Base-by-base conservation (phyloP, 371 early-diverging fungal genomes). In the Mortierella sp. region DNA sequence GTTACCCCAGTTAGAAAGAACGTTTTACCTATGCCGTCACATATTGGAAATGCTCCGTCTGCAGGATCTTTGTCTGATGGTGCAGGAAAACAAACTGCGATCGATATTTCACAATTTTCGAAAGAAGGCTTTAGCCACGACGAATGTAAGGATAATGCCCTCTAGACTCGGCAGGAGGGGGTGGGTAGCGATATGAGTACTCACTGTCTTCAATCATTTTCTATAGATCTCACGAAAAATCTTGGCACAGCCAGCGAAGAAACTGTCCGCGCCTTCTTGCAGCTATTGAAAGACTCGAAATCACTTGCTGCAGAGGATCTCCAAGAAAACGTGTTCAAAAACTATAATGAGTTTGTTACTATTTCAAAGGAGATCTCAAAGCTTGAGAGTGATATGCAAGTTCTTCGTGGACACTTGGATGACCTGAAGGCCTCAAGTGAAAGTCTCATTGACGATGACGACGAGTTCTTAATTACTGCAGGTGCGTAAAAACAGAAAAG, bases 301-400 rank as follows among this genome's bases (percentile, higher is more conserved):
- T 91, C 92, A 37, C 82, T 88, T 7, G 94, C 95, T 11, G 94
- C 96, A 15, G 87, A 84, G 18, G 94, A 94, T 71, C 81, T 97
- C 44, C 96, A 96, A 52, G 88, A 92, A 60, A 96, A 95, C 74
- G 96, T 98, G 50, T 96, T 93, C 82, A 90, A 90, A 69, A 97
- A 97, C 84, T 97, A 98, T 80, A 90, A 89, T 50, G 96, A 96
- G 73, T 98, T 98, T 82, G 95, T 98, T 25, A 89, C 89, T 28
- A 96, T 98, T 57, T 94, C 97, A 19, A 96, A 97, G 75, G 98
- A 98, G 80, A 95, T 98, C 37, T 90, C 93, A 47, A 93, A 88
- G 58, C 66, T 84, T 74, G 94, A 94, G 76, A 86, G 88, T 16
- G 94, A 94, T 70, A 90, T 95, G 73, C 80, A 94, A 55, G 79